Evolutionary conservation across 2,329 filamentous ascomycete genomes (phyloP).

Genomic region (Xylaria sp.): DNA sequence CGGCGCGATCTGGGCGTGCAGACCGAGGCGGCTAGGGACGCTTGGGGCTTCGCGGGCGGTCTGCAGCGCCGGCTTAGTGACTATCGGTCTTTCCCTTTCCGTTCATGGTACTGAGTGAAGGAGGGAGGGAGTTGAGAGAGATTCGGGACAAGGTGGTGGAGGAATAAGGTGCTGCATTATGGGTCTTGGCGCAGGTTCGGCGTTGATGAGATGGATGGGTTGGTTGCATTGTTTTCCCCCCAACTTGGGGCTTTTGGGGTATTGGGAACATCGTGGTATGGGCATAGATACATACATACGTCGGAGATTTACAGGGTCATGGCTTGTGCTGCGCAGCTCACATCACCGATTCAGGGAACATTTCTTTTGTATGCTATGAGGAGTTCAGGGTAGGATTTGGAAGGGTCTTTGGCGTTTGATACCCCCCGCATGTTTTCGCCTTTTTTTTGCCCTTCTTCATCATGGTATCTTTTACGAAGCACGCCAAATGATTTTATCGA

Average conservation of each 20-base stretch:
- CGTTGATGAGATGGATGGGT: too few relatives aligned
- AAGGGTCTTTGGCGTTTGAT: constrained; percentile 4
- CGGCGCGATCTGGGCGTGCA: constrained; percentile 25
- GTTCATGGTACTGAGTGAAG: constrained; percentile 30
- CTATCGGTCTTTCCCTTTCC: constrained; percentile 25
- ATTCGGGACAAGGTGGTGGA: neutral
- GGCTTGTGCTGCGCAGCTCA: constrained; percentile 6
- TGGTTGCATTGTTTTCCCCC: constrained; percentile 29
- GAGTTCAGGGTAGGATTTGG: neutral
- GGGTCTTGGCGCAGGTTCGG: constrained; percentile 10
- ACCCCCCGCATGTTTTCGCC: constrained; percentile 27
- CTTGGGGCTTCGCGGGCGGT: constrained; percentile 35
- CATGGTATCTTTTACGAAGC: constrained; percentile 1
- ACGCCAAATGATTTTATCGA: constrained; percentile 15
- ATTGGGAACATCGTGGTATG: neutral
- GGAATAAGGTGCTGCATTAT: constrained; percentile 9
- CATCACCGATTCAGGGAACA: neutral
- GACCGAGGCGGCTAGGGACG: constrained; percentile 25
- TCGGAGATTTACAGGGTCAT: constrained; percentile 2
- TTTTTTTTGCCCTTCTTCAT: neutral
- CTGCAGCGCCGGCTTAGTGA: constrained; percentile 32
- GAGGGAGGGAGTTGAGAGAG: too few relatives aligned
- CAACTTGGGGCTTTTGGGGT: neutral
- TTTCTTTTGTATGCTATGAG: constrained; percentile 17
- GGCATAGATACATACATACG: neutral